phyloP scores from a whole-genome alignment of 441 rosid genomes.

The Jatropha podagrica region DNA sequence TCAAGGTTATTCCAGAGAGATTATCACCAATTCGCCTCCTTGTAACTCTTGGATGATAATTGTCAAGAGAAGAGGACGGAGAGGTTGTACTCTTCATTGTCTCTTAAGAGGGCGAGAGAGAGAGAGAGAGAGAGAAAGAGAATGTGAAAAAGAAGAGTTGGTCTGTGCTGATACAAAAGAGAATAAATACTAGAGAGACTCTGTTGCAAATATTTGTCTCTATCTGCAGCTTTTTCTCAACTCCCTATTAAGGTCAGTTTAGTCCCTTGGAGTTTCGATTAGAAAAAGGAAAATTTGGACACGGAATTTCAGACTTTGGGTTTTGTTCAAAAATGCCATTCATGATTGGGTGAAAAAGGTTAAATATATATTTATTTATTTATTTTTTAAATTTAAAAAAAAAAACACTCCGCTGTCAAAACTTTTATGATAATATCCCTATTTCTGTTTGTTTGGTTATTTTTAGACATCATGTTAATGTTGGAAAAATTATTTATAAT shows the following conservation, averaged over 20 bases:
- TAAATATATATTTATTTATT: background rate
- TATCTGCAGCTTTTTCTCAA: conserved; percentile 44
- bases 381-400: no score
- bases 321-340: conserved; percentile 25
- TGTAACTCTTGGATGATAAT: background rate
- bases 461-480: conserved; percentile 3
- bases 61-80: conserved; percentile 24
- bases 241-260: conserved; percentile 25
- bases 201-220: conserved; percentile 38
- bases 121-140: background rate
- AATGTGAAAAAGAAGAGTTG: background rate
- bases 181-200: conserved; percentile 45
- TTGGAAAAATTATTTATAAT: no score
- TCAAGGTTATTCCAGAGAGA: conserved; percentile 21
- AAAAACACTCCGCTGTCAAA: background rate
- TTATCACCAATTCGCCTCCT: background rate
- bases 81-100: background rate
- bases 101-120: background rate
- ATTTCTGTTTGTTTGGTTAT: background rate
- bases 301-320: conserved; percentile 32
- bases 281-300: conserved; percentile 33
- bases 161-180: conserved; percentile 26
- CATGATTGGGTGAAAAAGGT: conserved; percentile 37
- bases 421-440: conserved; percentile 1
- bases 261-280: conserved; percentile 45